A percentile compares a stretch with the other conserved stretches of the same genome.
phyloP scores from a whole-genome alignment of 805 yeast species.

The Candida xiaguanensis region DNA sequence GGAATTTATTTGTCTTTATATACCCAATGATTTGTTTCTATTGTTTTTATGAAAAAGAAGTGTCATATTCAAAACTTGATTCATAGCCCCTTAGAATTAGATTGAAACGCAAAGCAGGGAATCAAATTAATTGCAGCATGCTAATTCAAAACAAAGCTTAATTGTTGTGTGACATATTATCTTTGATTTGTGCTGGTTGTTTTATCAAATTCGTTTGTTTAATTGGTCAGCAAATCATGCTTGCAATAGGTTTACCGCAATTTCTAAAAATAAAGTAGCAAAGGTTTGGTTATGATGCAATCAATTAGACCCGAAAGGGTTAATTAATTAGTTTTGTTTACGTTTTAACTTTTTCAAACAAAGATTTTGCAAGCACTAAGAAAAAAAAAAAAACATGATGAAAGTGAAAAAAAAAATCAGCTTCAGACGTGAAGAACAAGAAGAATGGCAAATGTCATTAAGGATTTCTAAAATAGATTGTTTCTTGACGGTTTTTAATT shows the following conservation, averaged over 20 bases:
- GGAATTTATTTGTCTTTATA: not conserved
- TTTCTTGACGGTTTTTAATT: no score
- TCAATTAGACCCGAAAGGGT: slow-evolving; percentile 4
- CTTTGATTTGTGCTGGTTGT: slow-evolving; percentile 7
- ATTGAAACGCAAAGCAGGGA: not conserved
- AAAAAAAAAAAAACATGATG: not conserved
- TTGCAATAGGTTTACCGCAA: not conserved
- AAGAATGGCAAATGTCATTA: no score
- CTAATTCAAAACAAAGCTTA: not conserved
- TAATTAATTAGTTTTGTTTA: slow-evolving; percentile 2
- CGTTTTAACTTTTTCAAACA: not conserved
- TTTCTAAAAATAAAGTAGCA: slow-evolving; percentile 3
- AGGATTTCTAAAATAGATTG: no score
- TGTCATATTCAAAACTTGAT: not conserved
- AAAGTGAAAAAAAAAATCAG: not conserved
- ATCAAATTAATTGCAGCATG: not conserved
- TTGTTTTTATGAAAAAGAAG: not conserved
- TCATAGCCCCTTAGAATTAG: slow-evolving; percentile 1
- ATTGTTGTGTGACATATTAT: not conserved
- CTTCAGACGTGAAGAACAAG: no score
- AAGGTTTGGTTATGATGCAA: not conserved
- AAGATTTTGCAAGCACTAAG: slow-evolving; percentile 1
- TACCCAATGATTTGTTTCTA: not conserved
- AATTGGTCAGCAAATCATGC: not conserved
- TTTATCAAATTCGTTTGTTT: not conserved